These are phyloP conservation scores for Yarrowia deformans DNA, from an alignment of 805 yeast genomes.

Conservation along the genomic window DNA sequence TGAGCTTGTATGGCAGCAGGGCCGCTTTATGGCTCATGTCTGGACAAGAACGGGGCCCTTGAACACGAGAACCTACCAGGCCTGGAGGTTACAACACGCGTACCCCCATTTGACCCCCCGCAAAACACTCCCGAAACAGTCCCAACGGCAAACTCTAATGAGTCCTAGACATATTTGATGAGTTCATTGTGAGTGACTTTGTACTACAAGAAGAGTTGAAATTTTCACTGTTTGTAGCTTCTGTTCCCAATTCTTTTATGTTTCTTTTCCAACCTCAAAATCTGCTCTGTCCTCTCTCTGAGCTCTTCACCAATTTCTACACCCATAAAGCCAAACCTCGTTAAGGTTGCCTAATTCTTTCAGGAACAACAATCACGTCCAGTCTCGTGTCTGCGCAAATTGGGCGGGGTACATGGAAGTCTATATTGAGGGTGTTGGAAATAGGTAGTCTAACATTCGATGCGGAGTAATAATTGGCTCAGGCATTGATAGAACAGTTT, in stretches of 20 bases:
- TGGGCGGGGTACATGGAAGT: slow-evolving; percentile 1
- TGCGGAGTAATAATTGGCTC: background rate
- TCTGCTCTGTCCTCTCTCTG: background rate
- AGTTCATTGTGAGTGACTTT: too few relatives aligned
- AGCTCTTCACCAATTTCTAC: background rate
- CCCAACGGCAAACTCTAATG: background rate
- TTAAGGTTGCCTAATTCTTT: background rate
- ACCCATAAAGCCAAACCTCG: background rate
- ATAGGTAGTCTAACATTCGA: background rate
- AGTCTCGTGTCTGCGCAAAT: slow-evolving; percentile 20
- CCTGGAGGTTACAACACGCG: background rate
- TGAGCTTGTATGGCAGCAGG: too few relatives aligned
- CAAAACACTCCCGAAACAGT: background rate
- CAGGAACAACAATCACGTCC: slow-evolving; percentile 19
- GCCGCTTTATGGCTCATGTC: too few relatives aligned
- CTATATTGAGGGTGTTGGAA: slow-evolving; percentile 1
- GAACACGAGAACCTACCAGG: background rate
- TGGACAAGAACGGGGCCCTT: background rate
- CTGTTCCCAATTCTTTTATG: too few relatives aligned
- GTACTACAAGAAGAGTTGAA: too few relatives aligned
- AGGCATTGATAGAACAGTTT: too few relatives aligned
- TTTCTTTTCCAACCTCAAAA: too few relatives aligned
- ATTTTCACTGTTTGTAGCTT: too few relatives aligned
- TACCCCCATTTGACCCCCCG: background rate
- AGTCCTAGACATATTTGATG: too few relatives aligned